Percentiles rank a stretch among this genome's conserved stretches.
Evolutionary conservation across 2,329 filamentous ascomycete species (phyloP).

Genomic region (Colletotrichum neosansevieriae): DNA sequence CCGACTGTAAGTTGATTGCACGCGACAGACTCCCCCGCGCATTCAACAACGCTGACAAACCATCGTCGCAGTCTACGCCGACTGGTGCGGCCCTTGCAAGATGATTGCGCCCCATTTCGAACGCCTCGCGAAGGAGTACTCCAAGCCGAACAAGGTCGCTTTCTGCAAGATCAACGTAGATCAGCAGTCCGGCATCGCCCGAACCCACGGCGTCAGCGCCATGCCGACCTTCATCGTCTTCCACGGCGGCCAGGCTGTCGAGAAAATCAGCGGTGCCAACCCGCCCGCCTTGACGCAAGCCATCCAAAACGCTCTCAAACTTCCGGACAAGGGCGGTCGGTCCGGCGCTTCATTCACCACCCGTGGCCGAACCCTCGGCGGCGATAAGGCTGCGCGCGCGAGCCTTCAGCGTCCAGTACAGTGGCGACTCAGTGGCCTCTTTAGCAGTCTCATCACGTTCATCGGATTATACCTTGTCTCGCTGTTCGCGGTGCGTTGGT

Average conservation of each 20-base stretch:
- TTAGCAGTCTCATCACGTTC: slow-evolving; percentile 65
- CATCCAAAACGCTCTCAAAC: slow-evolving; percentile 76
- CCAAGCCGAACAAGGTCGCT: slow-evolving; percentile 83
- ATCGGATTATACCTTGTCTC: slow-evolving; percentile 72
- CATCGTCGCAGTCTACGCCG: slow-evolving; percentile 80
- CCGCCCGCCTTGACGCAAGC: slow-evolving; percentile 79
- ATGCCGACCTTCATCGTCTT: slow-evolving; percentile 97
- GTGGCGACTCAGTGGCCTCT: slow-evolving; percentile 55
- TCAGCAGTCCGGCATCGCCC: slow-evolving; percentile 80
- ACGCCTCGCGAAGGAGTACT: slow-evolving; percentile 81
- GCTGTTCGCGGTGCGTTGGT: slow-evolving; percentile 67
- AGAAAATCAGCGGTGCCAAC: slow-evolving; percentile 87
- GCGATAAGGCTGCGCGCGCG: slow-evolving; percentile 44
- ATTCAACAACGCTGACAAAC: slow-evolving; percentile 44
- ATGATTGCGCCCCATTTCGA: slow-evolving; percentile 92
- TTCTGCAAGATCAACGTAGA: slow-evolving; percentile 96
- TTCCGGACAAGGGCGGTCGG: slow-evolving; percentile 56
- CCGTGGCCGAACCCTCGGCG: slow-evolving; percentile 69
- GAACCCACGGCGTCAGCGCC: slow-evolving; percentile 82
- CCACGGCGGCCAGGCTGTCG: slow-evolving; percentile 77
- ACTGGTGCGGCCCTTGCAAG: slow-evolving; percentile 96
- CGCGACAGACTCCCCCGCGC: slow-evolving; percentile 14
- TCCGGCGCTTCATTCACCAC: slow-evolving; percentile 64
- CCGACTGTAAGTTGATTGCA: slow-evolving; percentile 78
- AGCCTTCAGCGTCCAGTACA: slow-evolving; percentile 43